Percentiles rank a stretch among this genome's conserved stretches.
Conservation (phyloP, 2,329 filamentous ascomycete genomes). For the Cadophora sp. region DNA sequence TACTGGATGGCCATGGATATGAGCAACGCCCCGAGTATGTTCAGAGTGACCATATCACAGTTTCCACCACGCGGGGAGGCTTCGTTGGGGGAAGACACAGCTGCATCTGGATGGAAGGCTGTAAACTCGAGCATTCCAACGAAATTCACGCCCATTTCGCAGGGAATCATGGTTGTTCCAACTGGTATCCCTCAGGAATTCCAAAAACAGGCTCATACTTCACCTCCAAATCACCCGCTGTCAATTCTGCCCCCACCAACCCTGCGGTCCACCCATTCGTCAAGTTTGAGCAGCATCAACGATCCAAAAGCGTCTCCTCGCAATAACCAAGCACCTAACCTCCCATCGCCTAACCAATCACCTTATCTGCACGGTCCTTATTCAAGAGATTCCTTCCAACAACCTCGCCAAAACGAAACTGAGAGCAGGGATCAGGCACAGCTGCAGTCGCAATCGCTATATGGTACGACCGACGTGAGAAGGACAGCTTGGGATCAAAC, state of each 20-base stretch:
- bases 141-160: neutral
- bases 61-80: neutral
- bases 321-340: neutral
- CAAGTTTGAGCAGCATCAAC: neutral
- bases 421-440: too few relatives aligned
- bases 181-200: neutral
- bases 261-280: neutral
- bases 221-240: neutral
- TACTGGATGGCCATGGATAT: constrained; percentile 21
- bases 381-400: neutral
- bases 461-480: neutral
- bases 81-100: neutral
- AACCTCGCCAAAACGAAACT: neutral
- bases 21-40: constrained; percentile 1
- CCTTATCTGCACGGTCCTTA: neutral
- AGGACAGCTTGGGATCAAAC: neutral
- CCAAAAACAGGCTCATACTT: constrained; percentile 5
- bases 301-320: neutral
- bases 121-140: neutral
- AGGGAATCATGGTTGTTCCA: constrained; percentile 1
- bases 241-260: neutral
- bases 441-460: neutral
- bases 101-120: constrained; percentile 7
- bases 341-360: neutral
- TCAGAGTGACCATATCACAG: constrained; percentile 20